phyloP scores from a whole-genome alignment of 306 rosid genomes.

The Adenanthera pavonina region DNA sequence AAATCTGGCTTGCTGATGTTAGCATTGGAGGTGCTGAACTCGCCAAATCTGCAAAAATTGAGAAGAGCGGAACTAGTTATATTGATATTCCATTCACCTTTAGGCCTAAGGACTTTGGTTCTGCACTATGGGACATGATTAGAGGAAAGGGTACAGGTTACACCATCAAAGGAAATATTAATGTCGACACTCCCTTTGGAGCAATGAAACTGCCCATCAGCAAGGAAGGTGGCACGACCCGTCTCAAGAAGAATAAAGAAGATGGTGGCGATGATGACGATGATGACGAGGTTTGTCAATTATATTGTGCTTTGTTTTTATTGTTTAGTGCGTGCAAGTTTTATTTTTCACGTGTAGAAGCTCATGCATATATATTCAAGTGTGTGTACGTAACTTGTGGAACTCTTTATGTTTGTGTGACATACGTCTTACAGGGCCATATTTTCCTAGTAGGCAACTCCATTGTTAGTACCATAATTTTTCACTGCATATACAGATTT shows the following conservation, averaged over 20 bases:
- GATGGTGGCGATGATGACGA: constrained; percentile 66
- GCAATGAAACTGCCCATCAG: constrained; percentile 86
- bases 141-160: constrained; percentile 95
- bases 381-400: not conserved
- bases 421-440: not conserved
- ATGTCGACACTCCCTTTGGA: constrained; percentile 95
- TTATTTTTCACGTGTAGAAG: not conserved
- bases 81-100: constrained; percentile 83
- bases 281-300: constrained; percentile 68
- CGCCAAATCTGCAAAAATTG: constrained; percentile 66
- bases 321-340: constrained; percentile 1
- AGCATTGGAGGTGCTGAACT: constrained; percentile 83
- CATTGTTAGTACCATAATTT: not conserved
- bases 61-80: constrained; percentile 59
- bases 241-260: constrained; percentile 78
- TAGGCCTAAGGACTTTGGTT: constrained; percentile 92
- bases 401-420: constrained; percentile 5
- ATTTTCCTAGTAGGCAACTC: not conserved
- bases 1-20: constrained; percentile 82
- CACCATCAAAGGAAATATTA: constrained; percentile 72
- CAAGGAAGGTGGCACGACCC: constrained; percentile 95
- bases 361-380: not conserved
- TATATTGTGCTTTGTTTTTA: constrained; percentile 5
- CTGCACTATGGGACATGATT: constrained; percentile 97
- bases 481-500: not conserved